Evolutionary conservation across 345 rosid species (phyloP).

Genomic region (Limnanthes douglasii): DNA sequence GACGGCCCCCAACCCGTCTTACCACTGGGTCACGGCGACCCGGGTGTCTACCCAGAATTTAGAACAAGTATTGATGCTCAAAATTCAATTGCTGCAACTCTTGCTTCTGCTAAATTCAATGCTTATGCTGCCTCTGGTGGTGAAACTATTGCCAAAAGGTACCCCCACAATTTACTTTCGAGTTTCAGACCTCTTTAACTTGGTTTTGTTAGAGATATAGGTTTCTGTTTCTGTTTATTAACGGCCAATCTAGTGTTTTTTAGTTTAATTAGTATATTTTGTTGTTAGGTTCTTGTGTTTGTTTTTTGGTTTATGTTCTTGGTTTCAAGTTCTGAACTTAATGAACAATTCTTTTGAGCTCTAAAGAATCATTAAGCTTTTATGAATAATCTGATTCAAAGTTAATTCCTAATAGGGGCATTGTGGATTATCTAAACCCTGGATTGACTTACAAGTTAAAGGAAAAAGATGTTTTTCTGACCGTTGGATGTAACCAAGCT

Average conservation of each 20-base stretch:
- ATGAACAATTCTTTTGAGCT: too few relatives aligned
- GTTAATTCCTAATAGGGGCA: conserved; percentile 53
- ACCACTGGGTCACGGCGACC: conserved; percentile 67
- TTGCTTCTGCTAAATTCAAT: conserved; percentile 35
- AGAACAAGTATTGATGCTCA: conserved; percentile 31
- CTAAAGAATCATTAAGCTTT: too few relatives aligned
- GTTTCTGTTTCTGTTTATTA: too few relatives aligned
- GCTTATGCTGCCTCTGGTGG: conserved; percentile 33
- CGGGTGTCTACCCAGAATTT: conserved; percentile 45
- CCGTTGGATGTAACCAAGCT: conserved; percentile 51
- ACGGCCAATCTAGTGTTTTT: too few relatives aligned
- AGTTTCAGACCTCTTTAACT: too few relatives aligned
- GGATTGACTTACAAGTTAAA: conserved; percentile 44
- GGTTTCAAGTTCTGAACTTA: too few relatives aligned
- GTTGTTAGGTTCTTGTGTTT: background rate
- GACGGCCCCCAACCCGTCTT: conserved; percentile 20
- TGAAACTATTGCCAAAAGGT: conserved; percentile 44
- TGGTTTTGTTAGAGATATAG: too few relatives aligned
- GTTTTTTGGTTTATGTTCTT: too few relatives aligned
- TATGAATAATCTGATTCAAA: too few relatives aligned
- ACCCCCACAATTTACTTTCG: too few relatives aligned
- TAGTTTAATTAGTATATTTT: too few relatives aligned
- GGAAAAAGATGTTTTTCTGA: conserved; percentile 30
- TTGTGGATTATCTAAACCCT: conserved; percentile 40
- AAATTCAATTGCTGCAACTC: conserved; percentile 32